Evolutionary conservation across 75 land plant species (phyloP), one percentile per base, ranked within the genome.

Genomic region (Ceratopteris richardii): DNA sequence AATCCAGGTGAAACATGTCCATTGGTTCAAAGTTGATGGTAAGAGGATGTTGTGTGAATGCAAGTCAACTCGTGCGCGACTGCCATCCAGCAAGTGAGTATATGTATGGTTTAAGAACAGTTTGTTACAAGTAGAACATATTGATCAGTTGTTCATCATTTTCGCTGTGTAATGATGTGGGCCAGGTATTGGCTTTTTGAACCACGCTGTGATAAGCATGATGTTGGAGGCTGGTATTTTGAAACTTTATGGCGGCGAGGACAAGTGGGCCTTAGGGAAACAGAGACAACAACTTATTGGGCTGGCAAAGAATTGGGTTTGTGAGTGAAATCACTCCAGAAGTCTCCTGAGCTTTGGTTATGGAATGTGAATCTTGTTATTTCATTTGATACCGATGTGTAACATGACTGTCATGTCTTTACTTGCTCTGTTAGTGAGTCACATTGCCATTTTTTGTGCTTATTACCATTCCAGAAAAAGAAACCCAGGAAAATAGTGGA

Each of bases 171-270:
- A 14, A 36, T 5, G 39, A 5, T 52, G 33, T 57, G 2, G 31
- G 14, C 31, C 64, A 88, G 94, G 58, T 88, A 71, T 59, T 91
- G 97, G 97, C 63, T 91, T 29, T 91, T 91, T 69, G 85, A 82
- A 56, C 97, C 97, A 30, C 78, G 93, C 22, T 84, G 81, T 67
- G 62, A 66, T 2, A 79, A 72, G 66, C 93, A 87, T 77, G 82
- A 91, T 47, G 68, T 87, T 42, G 97, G 97, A 46, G 97, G 97
- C 41, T 91, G 97, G 97, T 91, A 91, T 62, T 57, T 91, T 56
- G 97, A 91, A 69, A 91, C 93, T 21, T 84, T 73, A 70, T 83
- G 3, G 3, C 37, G 37, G 3, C 3, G 37, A 9, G 3, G 81
- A n/a, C 66, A 33, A 61, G 17, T 2, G 14, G n/a, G n/a, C 4